A percentile compares a stretch with the other conserved stretches of the same genome.
Conservation (phyloP, 352 stramenopile genomes). For the Globisporangium echinulatum region DNA sequence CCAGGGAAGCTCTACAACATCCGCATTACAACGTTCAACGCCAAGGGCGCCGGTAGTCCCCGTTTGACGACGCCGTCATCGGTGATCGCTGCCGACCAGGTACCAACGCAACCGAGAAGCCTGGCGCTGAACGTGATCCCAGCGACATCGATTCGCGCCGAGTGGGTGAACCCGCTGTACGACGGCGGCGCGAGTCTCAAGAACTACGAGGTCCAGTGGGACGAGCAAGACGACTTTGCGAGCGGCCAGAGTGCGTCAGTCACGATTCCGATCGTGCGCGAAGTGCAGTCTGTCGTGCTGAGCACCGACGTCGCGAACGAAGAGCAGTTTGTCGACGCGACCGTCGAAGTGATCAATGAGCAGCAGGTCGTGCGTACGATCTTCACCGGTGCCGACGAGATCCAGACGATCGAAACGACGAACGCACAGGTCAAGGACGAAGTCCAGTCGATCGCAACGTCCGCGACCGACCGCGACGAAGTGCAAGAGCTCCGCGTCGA, state of each 20-base stretch:
- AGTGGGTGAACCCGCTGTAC: slow-evolving; percentile 86
- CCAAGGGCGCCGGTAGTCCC: slow-evolving; percentile 52
- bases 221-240: slow-evolving; percentile 69
- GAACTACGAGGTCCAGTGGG: slow-evolving; percentile 72
- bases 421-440: slow-evolving; percentile 79
- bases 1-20: slow-evolving; percentile 73
- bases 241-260: slow-evolving; percentile 65
- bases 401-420: slow-evolving; percentile 81
- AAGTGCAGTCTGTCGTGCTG: slow-evolving; percentile 87
- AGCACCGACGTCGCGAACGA: slow-evolving; percentile 84
- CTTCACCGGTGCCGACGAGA: slow-evolving; percentile 81
- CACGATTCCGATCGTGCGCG: slow-evolving; percentile 83
- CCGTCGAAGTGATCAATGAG: slow-evolving; percentile 94
- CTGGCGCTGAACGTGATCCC: slow-evolving; percentile 43
- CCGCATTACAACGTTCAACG: slow-evolving; percentile 75
- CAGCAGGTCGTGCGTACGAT: slow-evolving; percentile 90
- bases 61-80: slow-evolving; percentile 31
- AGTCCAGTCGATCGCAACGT: slow-evolving; percentile 89
- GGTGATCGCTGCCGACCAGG: slow-evolving; percentile 51
- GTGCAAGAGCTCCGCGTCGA: slow-evolving; percentile 81
- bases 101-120: slow-evolving; percentile 51
- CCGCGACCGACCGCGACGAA: slow-evolving; percentile 89
- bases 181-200: slow-evolving; percentile 88
- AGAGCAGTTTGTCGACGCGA: slow-evolving; percentile 91
- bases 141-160: slow-evolving; percentile 68